A percentile compares a stretch with the other conserved stretches of the same genome.
phyloP scores from a whole-genome alignment of 305 asterid species.

The Solanum aculeatissimum region DNA sequence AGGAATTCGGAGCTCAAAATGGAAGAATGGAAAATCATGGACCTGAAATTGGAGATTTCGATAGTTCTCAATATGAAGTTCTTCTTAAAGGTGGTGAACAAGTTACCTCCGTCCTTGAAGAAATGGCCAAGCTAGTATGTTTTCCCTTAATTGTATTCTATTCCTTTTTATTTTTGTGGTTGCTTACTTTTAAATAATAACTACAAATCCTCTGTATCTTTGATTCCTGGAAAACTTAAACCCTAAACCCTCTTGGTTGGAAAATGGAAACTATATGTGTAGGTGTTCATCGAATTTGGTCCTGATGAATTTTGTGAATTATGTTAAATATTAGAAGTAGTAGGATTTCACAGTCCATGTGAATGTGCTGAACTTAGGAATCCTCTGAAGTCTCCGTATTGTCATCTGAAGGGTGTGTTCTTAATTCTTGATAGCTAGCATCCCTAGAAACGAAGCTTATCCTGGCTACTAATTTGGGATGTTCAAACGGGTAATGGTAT shows the following conservation, averaged over 20 bases:
- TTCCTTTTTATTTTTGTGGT: neutral
- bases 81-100: constrained; percentile 80
- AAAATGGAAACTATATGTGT: neutral
- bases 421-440: neutral
- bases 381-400: neutral
- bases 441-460: neutral
- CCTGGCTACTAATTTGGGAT: neutral
- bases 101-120: constrained; percentile 87
- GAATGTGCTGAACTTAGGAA: neutral
- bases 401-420: neutral
- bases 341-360: neutral
- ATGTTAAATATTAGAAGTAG: neutral
- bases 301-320: neutral
- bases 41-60: constrained; percentile 16
- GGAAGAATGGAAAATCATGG: constrained; percentile 4
- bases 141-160: neutral
- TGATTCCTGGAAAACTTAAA: neutral
- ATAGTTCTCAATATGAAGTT: constrained; percentile 49
- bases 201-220: neutral
- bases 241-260: neutral
- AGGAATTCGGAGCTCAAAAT: constrained; percentile 20
- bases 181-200: neutral
- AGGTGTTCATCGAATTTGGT: neutral
- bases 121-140: constrained; percentile 81
- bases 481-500: neutral